Base-by-base conservation (phyloP, 1,284 basidiomycete species). In the Sanghuangporus sanghuang region DNA sequence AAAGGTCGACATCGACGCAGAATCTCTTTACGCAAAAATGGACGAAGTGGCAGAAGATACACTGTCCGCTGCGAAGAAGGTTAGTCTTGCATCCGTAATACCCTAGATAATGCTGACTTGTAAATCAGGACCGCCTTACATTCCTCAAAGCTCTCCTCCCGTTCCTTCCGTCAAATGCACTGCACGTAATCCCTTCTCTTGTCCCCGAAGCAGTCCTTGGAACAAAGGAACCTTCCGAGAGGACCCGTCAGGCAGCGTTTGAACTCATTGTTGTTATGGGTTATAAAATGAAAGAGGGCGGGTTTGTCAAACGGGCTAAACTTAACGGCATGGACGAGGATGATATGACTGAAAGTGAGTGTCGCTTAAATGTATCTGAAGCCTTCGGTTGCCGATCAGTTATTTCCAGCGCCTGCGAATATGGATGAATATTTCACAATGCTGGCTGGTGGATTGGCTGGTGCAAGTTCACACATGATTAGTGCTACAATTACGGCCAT, bases 181-280 rank as follows among this genome's bases (percentile, higher is more conserved):
- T 99, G 65, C 92, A 98, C 71, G 77, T 96, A 58, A 86, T 99
- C 56, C 92, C 95, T 2, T 87, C 89, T 2, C 79, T 99, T 57
- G 90, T 99, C 57, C 94, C 96, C 0, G 97, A 99, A 77, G 95
- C 93, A 14, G 92, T 98, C 3, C 79, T 99, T n/a, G 96, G 94
- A 1, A 98, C 96, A 35, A 99, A 99, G 74, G 97, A 99, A 74
- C 93, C 95, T 7, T 98, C 97, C 42, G 95, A 96, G 73, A 94
- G 93, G 70, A 90, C 95, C 0, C 85, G 97, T 57, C 84, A 84
- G 65, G 92, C 90, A 8, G 96, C 96, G 1, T 99, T 96, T 73
- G 93, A 96, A 44, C 77, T 98, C 55, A 84, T 99, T 53, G 86
- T 99, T 1, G 84, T 85, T 21, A 96, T 99, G 93, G 97, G 93